Base-by-base conservation (phyloP, 192 early-diverging fungal species). In the Backusella tuberculispora region DNA sequence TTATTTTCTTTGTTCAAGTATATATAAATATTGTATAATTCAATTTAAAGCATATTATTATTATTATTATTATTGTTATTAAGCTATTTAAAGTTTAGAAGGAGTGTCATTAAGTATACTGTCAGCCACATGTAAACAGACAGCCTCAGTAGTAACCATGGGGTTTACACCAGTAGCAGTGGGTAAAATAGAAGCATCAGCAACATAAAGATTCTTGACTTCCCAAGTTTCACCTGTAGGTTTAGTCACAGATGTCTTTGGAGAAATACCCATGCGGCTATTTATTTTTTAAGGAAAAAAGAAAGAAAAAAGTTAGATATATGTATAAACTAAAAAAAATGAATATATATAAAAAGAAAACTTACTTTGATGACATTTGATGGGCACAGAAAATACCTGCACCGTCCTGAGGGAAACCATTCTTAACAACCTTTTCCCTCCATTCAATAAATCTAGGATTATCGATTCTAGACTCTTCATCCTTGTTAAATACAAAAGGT, bases 191-290 rank as follows among this genome's bases (percentile, higher is more conserved):
- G 85, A 88, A 0, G 91, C 88, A 76, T 95, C 93, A 19, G 89
- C 88, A 3, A 95, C 90, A 74, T 90, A 95, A 46, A 93, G 84
- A 38, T 85, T 83, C 77, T 91, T 83, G 68, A 91, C 80, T 69
- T 93, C 93, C 90, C 89, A 95, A 4, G 88, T 86, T 78, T 91
- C 85, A 15, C 93, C 93, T 1, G 83, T 81, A 4, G 90, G 91
- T 53, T 92, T 86, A 19, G 89, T 83, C 21, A 78, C 93, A 9
- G 88, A 88, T 4, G 70, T 71, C 46, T 65, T 63, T 37, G 90
- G 83, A 48, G 80, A 80, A 21, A 77, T 73, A n/a, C 85, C 88
- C 91, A 95, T 91, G 6, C 92, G 85, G 75, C 88, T 86, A 65
- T 10, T 43, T 34, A 1, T 34, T 34, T 34, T 34, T 34, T 1